Evolutionary conservation across 352 stramenopile genomes (phyloP).

Genomic region (Globisporangium splendens): DNA sequence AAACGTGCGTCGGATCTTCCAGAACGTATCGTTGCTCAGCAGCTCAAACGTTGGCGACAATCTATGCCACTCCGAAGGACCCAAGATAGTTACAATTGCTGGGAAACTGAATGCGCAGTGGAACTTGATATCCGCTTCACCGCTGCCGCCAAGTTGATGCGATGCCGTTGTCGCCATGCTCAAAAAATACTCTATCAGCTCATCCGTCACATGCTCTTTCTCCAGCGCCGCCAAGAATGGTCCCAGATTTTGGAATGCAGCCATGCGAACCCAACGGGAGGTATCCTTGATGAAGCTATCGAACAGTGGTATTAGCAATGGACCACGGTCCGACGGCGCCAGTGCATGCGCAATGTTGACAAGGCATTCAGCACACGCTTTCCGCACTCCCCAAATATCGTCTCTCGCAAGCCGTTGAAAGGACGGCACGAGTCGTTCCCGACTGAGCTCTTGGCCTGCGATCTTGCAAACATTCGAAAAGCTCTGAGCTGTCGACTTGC

Average conservation of each 20-base stretch:
- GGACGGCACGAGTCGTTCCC: constrained; percentile 85
- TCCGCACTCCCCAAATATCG: constrained; percentile 93
- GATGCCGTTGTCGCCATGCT: constrained; percentile 74
- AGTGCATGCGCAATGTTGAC: constrained; percentile 86
- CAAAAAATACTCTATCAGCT: constrained; percentile 78
- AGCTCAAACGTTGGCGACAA: constrained; percentile 79
- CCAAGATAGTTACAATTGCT: constrained; percentile 82
- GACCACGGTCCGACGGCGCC: constrained; percentile 59
- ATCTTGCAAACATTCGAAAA: constrained; percentile 89
- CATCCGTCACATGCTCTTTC: constrained; percentile 72
- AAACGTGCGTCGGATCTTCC: constrained; percentile 91
- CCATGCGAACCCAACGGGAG: constrained; percentile 92
- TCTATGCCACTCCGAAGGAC: constrained; percentile 59
- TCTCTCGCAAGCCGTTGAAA: constrained; percentile 91
- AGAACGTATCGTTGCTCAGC: constrained; percentile 79
- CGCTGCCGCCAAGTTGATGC: constrained; percentile 58
- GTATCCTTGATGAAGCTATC: constrained; percentile 85
- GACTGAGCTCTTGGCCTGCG: constrained; percentile 66
- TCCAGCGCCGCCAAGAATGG: constrained; percentile 83
- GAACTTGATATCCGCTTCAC: constrained; percentile 87
- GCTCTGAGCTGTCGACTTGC: constrained; percentile 90
- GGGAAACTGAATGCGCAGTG: constrained; percentile 92
- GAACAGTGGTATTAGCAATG: constrained; percentile 87
- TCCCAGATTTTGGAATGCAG: constrained; percentile 90
- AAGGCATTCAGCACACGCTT: constrained; percentile 90